Evolutionary conservation across 2,329 filamentous ascomycete genomes (phyloP).

Genomic region (Verticillium isaacii): DNA sequence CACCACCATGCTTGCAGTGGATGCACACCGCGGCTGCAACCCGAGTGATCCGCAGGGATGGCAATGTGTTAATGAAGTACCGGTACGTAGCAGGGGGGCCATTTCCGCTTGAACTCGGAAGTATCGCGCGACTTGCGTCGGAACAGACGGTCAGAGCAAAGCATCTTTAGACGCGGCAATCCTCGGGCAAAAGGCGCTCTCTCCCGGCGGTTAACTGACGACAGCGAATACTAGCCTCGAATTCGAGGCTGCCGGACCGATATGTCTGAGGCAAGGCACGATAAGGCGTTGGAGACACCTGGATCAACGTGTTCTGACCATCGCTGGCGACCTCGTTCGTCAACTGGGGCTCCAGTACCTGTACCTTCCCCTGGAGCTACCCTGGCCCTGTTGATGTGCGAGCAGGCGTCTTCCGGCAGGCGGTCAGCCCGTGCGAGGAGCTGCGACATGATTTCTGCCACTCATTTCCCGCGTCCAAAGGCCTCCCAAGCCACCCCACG

Average conservation of each 20-base stretch:
- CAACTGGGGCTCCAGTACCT: neutral
- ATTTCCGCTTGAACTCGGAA: neutral
- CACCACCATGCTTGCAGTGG: neutral
- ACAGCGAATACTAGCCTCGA: neutral
- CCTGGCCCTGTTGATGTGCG: neutral
- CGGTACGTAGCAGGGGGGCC: neutral
- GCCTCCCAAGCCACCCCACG: neutral
- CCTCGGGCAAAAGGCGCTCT: constrained; percentile 1
- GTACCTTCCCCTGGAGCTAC: neutral
- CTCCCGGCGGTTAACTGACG: too few species aligned
- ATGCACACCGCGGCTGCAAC: neutral
- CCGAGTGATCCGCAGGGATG: constrained; percentile 2
- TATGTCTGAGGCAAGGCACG: neutral
- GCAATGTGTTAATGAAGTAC: neutral
- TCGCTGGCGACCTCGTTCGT: neutral
- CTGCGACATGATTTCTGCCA: neutral
- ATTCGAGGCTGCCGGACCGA: constrained; percentile 15
- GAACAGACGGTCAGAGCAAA: neutral
- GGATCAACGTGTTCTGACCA: neutral
- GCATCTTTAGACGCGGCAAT: neutral
- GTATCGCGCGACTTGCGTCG: neutral
- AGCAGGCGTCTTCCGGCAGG: neutral
- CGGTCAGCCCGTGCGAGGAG: neutral
- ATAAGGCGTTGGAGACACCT: neutral
- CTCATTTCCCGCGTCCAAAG: neutral